phyloP scores from a whole-genome alignment of 2,329 filamentous ascomycete species.

The Scolecobasidium constrictum region DNA sequence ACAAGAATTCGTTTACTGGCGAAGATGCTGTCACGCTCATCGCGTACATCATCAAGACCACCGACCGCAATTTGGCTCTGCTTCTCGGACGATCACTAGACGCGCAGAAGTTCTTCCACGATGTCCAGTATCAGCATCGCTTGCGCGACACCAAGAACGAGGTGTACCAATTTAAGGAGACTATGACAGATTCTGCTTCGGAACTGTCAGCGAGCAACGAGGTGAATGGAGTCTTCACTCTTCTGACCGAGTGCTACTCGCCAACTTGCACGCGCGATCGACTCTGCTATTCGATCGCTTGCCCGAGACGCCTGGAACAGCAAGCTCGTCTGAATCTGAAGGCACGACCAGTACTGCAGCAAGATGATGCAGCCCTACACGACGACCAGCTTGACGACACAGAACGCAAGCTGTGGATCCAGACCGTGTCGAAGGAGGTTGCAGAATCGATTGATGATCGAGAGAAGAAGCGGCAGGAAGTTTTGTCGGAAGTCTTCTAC shows the following conservation, averaged over 20 bases:
- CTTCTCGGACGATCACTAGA: conserved; percentile 85
- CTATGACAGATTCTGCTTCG: conserved; percentile 71
- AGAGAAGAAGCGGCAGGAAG: conserved; percentile 95
- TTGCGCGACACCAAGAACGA: conserved; percentile 88
- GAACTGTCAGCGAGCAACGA: conserved; percentile 31
- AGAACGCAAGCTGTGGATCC: conserved; percentile 98
- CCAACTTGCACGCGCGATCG: conserved; percentile 93
- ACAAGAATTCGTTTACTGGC: conserved; percentile 94
- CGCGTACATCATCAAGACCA: conserved; percentile 93
- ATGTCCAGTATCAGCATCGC: conserved; percentile 95
- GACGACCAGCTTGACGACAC: conserved; percentile 77
- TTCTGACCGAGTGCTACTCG: conserved; percentile 95
- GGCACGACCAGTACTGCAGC: conserved; percentile 76
- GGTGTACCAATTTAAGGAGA: conserved; percentile 95
- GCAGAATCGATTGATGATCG: conserved; percentile 80
- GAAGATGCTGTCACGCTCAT: conserved; percentile 92
- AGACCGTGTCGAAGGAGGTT: conserved; percentile 90
- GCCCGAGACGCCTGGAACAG: conserved; percentile 84
- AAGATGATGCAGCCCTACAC: conserved; percentile 62
- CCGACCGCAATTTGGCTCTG: conserved; percentile 85
- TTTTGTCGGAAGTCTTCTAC: conserved; percentile 97
- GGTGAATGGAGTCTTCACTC: conserved; percentile 92
- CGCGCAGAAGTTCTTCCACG: conserved; percentile 98
- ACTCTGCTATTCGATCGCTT: conserved; percentile 96
- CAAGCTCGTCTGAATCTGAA: conserved; percentile 90